phyloP scores from a whole-genome alignment of 176 grass and related monocot genomes.

The Musa acuminata region DNA sequence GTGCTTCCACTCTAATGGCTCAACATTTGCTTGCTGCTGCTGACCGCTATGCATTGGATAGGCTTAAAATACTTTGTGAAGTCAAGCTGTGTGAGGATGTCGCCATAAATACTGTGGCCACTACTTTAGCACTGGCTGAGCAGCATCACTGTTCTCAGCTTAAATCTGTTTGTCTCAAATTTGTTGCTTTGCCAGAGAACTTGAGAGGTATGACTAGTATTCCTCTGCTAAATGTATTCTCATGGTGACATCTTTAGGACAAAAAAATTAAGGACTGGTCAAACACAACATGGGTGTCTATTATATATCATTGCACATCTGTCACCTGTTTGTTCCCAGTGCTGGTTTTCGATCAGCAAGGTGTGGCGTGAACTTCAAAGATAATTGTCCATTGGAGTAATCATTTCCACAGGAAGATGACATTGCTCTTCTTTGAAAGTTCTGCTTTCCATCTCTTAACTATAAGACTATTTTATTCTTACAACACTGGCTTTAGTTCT shows the following conservation, averaged over 20 bases:
- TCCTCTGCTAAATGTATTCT: not conserved
- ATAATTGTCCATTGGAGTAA: not conserved
- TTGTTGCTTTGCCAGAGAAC: constrained; percentile 24
- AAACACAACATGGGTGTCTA: not conserved
- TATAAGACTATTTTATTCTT: too few relatives aligned
- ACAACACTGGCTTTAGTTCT: too few relatives aligned
- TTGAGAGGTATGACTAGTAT: constrained; percentile 21
- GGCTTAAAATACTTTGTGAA: constrained; percentile 40
- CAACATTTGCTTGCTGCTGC: constrained; percentile 31
- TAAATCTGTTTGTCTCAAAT: constrained; percentile 34
- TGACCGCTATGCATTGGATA: constrained; percentile 34
- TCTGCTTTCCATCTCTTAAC: not conserved
- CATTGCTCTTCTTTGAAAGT: not conserved
- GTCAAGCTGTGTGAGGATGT: constrained; percentile 20
- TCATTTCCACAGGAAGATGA: not conserved
- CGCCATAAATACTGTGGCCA: constrained; percentile 19
- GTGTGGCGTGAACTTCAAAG: not conserved
- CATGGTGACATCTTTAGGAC: not conserved
- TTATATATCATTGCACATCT: too few relatives aligned
- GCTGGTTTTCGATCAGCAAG: not conserved
- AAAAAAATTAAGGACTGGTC: not conserved
- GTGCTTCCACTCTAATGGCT: constrained; percentile 14
- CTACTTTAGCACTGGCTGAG: constrained; percentile 28
- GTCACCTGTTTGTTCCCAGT: too few relatives aligned
- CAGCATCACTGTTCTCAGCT: constrained; percentile 30